These are phyloP conservation scores for Pholiota adiposa DNA, from an alignment of 1,284 basidiomycete genomes.

Conservation along the genomic window DNA sequence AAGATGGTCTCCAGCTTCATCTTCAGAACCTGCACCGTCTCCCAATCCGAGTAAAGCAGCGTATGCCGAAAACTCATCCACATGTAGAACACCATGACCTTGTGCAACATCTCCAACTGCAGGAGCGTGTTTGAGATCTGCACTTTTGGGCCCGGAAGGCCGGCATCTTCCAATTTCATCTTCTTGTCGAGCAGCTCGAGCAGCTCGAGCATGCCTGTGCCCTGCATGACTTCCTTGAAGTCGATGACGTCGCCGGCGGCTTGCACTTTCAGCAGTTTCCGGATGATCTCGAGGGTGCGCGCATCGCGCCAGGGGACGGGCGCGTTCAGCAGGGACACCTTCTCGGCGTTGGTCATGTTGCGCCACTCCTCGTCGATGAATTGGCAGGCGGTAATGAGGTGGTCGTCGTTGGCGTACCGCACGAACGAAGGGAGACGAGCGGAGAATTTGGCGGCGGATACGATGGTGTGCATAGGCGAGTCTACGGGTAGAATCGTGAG, in stretches of 20 bases:
- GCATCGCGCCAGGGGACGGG: conserved; percentile 52
- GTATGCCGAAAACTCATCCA: conserved; percentile 88
- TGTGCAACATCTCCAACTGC: conserved; percentile 80
- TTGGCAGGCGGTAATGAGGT: conserved; percentile 37
- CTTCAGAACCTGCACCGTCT: conserved; percentile 61
- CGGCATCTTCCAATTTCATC: conserved; percentile 14
- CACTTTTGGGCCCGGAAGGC: conserved; percentile 22
- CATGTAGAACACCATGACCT: conserved; percentile 81
- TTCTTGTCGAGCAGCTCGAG: conserved; percentile 41
- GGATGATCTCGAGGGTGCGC: conserved; percentile 34
- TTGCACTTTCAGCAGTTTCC: conserved; percentile 41
- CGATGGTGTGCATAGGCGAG: conserved; percentile 41
- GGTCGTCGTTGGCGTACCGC: conserved; percentile 39
- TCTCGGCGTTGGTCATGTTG: conserved; percentile 53
- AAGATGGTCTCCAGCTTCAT: conserved; percentile 70
- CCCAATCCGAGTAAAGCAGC: conserved; percentile 70
- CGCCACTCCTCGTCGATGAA: conserved; percentile 47
- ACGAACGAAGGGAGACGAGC: conserved; percentile 51
- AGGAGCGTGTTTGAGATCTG: conserved; percentile 28
- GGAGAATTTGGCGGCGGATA: conserved; percentile 52
- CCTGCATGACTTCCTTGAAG: conserved; percentile 34
- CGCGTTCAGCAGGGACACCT: conserved; percentile 48
- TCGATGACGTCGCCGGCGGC: conserved; percentile 40
- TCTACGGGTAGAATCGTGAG: conserved; percentile 43
- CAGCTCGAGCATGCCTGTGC: conserved; percentile 44